A percentile compares a stretch with the other conserved stretches of the same genome.
Conservation (phyloP, 495 filamentous ascomycete species). For the Talaromyces ruber region DNA sequence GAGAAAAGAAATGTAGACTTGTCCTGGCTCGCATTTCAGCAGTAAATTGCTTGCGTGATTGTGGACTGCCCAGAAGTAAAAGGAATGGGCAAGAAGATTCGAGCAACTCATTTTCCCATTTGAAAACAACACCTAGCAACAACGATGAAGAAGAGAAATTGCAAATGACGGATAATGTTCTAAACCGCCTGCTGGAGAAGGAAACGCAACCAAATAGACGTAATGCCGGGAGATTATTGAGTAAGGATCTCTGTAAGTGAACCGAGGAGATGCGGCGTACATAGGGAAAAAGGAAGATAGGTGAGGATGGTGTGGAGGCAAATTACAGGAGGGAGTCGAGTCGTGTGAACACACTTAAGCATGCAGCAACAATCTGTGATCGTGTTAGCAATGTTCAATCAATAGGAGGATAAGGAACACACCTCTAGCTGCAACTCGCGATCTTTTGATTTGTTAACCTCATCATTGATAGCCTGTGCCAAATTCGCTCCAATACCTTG, state of each 20-base stretch:
- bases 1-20: slow-evolving; percentile 1
- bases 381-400: slow-evolving; percentile 14
- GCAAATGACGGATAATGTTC: neutral
- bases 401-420: slow-evolving; percentile 17
- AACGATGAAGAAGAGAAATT: neutral
- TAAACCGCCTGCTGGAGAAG: slow-evolving; percentile 6
- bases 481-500: slow-evolving; percentile 87
- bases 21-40: neutral
- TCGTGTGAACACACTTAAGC: slow-evolving; percentile 92
- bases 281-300: neutral
- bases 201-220: neutral
- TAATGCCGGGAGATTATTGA: neutral
- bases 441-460: slow-evolving; percentile 75
- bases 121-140: neutral
- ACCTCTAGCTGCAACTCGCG: slow-evolving; percentile 94
- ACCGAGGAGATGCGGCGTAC: neutral
- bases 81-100: neutral
- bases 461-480: slow-evolving; percentile 79
- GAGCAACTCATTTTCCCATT: neutral
- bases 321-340: slow-evolving; percentile 84
- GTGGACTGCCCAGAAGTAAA: neutral
- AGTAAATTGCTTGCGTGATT: neutral
- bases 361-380: slow-evolving; percentile 75
- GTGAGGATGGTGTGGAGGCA: neutral
- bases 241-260: neutral